Percentiles rank a stretch among this genome's conserved stretches.
These are phyloP conservation scores for Conringia planisiliqua DNA, from an alignment of 345 rosid species.

Conservation along the genomic window DNA sequence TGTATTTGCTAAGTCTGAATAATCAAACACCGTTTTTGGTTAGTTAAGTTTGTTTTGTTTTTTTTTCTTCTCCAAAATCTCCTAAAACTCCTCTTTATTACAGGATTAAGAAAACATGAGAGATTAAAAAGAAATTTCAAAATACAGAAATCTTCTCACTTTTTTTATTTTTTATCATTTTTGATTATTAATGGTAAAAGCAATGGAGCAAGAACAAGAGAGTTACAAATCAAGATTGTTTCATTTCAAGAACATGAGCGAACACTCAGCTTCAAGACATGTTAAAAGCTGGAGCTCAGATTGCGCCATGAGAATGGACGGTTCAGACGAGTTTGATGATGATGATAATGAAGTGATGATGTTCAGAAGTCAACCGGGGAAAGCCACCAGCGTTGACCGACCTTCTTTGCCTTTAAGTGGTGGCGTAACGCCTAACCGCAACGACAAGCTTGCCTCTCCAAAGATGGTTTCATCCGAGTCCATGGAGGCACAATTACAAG, in stretches of 20 bases:
- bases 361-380: constrained; percentile 35
- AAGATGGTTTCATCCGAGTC: constrained; percentile 18
- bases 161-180: not conserved
- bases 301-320: constrained; percentile 29
- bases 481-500: constrained; percentile 37
- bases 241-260: constrained; percentile 52
- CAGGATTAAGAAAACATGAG: constrained; percentile 17
- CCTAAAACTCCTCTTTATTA: constrained; percentile 34
- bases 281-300: constrained; percentile 57
- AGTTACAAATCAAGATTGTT: constrained; percentile 52
- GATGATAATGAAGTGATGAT: constrained; percentile 19
- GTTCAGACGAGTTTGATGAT: constrained; percentile 19
- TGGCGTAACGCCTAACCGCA: constrained; percentile 13
- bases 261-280: constrained; percentile 37
- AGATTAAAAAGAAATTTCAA: constrained; percentile 10
- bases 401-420: constrained; percentile 31
- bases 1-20: constrained; percentile 33
- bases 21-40: constrained; percentile 21
- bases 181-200: constrained; percentile 38
- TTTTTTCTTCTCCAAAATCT: not conserved
- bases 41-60: constrained; percentile 19
- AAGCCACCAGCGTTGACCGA: constrained; percentile 22
- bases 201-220: constrained; percentile 70
- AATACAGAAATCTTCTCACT: not conserved
- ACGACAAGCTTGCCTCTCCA: constrained; percentile 1